Conservation (phyloP, 306 rosid species). For the Leucaena leucocephala region DNA sequence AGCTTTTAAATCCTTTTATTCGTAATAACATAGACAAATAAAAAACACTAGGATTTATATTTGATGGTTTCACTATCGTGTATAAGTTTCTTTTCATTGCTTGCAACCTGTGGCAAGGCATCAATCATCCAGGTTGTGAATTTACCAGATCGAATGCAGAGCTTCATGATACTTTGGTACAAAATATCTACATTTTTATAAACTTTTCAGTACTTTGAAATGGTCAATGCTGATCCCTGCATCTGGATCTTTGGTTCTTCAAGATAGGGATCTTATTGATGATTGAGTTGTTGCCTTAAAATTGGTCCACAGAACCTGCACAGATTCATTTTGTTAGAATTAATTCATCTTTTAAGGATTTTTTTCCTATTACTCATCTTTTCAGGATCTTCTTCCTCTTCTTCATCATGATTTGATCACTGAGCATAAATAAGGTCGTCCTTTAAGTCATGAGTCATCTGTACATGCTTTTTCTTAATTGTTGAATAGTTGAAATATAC, state of each 20-base stretch:
- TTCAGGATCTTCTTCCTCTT: slow-evolving; percentile 41
- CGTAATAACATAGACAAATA: slow-evolving; percentile 35
- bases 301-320: slow-evolving; percentile 88
- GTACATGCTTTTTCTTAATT: slow-evolving; percentile 22
- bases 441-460: slow-evolving; percentile 35
- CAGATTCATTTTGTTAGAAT: slow-evolving; percentile 84
- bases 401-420: slow-evolving; percentile 22
- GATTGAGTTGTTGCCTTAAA: slow-evolving; percentile 94
- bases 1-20: slow-evolving; percentile 36
- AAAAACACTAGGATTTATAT: slow-evolving; percentile 38
- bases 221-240: slow-evolving; percentile 88
- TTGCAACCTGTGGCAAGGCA: slow-evolving; percentile 75
- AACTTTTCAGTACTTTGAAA: slow-evolving; percentile 91
- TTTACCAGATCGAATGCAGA: slow-evolving; percentile 91
- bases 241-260: slow-evolving; percentile 98
- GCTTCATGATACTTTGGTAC: slow-evolving; percentile 73
- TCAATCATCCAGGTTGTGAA: slow-evolving; percentile 88
- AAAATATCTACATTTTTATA: slow-evolving; percentile 63
- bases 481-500: too few relatives aligned
- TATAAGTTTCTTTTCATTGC: slow-evolving; percentile 50
- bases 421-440: slow-evolving; percentile 26
- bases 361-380: slow-evolving; percentile 41
- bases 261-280: slow-evolving; percentile 80
- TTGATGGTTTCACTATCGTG: slow-evolving; percentile 38
- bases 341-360: slow-evolving; percentile 61